Evolutionary conservation across 2,329 filamentous ascomycete genomes (phyloP), one percentile per base, ranked within the genome.

Genomic region (Penicillium sp.): DNA sequence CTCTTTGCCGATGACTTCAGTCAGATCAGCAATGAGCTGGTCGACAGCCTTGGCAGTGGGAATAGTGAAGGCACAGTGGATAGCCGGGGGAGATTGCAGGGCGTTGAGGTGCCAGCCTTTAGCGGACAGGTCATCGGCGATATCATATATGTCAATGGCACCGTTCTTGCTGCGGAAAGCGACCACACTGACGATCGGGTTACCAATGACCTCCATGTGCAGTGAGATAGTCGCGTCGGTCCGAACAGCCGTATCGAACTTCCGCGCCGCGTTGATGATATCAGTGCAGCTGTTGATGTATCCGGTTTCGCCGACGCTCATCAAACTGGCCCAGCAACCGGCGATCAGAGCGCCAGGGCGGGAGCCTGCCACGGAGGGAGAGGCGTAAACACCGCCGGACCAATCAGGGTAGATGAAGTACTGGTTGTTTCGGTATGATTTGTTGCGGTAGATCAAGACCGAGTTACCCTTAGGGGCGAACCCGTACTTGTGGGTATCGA

Each of bases 391-490:
- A 68, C 94, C 94, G 59, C 94, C 94, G 10, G 89, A 87, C 94
- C 94, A 99, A 77, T 96, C 90, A 7, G 94, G 89, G 33, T 89
- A 91, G 73, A 99, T 89, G 76, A 96, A 99, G 82, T 99, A 99
- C 77, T 99, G 94, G 76, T 96, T 93, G 57, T 86, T 86, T 66
- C 94, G 87, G 64, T 95, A 84, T 47, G 84, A 79, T 35, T 87
- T 84, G 46, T 86, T 89, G 67, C 94, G 91, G 82, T 99, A 99
- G 42, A 99, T 83, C 15, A 96, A 83, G 1, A 92, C 94, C 52
- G 89, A 94, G 82, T 96, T 99, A 66, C 94, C 94, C 80, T 99
- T 99, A 53, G 94, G 94, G 1, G 94, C 94, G 72, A 99, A 99
- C 38, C 94, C 94, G 74, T 99, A 99, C 76, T 99, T 99, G 84